Base-by-base conservation (phyloP, 805 yeast species). In the Yarrowia deformans region DNA sequence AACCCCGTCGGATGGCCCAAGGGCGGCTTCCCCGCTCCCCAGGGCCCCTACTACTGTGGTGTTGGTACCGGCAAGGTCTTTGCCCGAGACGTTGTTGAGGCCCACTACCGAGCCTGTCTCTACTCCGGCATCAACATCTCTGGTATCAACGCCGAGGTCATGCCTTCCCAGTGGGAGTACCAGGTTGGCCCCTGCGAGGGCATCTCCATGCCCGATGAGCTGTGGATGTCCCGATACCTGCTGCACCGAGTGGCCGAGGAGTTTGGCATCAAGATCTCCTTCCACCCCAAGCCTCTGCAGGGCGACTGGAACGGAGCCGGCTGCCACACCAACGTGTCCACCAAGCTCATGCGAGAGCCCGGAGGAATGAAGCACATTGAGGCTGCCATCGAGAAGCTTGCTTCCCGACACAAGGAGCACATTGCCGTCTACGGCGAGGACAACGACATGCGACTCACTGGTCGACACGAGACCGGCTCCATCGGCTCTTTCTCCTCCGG, bases 241-340 rank as follows among this genome's bases (percentile, higher is more conserved):
- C 84, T 95, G 79, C 88, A 87, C 83, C 90, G 98, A 83, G 95
- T 93, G 68, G 97, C 98, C 74, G 99, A 95, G 85, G 99, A 95
- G 82, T 95, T 95, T 78, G 98, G 97, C 80, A 96, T 95, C 80
- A 93, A 93, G 90, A 94, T 95, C 76, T 92, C 98, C 58, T 89
- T 93, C 90, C 99, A 95, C 88, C 99, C 99, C 83, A 95, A 95
- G 87, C 98, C 99, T 75, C 87, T 95, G 81, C 87, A 89, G 85
- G 98, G 98, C 76, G 98, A 94, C 84, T 95, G 98, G 98, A 95
- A 95, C 81, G 99, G 99, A 85, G 98, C 99, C 81, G 99, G 99
- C 78, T 94, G 98, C 86, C 99, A 95, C 84, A 95, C 99, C 81
- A 95, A 95, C 81, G 98, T 95, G 71, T 93, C 98, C 61, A 95